These are phyloP conservation scores for Poteriospumella lacustris DNA, from an alignment of 108 stramenopile species.

Conservation along the genomic window DNA sequence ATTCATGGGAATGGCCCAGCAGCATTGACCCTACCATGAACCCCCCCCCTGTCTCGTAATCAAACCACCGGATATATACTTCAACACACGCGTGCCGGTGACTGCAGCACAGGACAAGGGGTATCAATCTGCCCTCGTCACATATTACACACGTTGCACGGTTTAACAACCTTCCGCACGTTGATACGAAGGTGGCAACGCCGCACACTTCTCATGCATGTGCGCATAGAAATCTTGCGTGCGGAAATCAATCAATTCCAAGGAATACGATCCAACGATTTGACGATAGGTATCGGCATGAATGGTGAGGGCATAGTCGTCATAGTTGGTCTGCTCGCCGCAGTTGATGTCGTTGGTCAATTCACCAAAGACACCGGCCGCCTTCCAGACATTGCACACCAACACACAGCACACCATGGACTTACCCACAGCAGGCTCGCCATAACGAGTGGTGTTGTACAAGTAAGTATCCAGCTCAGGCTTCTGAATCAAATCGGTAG, in stretches of 20 bases:
- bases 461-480: background rate
- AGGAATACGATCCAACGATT: background rate
- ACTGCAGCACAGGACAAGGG: too few relatives aligned
- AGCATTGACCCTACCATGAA: too few relatives aligned
- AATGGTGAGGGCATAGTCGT: conserved; percentile 17
- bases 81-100: too few relatives aligned
- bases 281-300: background rate
- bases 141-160: background rate
- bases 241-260: background rate
- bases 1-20: too few relatives aligned
- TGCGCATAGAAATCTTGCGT: background rate
- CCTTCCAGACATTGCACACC: conserved; percentile 27
- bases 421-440: background rate
- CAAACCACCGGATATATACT: too few relatives aligned
- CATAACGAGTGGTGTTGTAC: conserved; percentile 22
- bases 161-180: background rate
- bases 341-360: conserved; percentile 10
- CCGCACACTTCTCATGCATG: background rate
- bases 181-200: background rate
- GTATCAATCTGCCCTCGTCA: too few relatives aligned
- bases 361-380: conserved; percentile 24
- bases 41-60: too few relatives aligned
- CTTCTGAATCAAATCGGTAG: background rate
- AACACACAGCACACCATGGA: conserved; percentile 32
- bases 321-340: conserved; percentile 26